Conservation (phyloP, 345 rosid species). For the Dovyalis caffra region DNA sequence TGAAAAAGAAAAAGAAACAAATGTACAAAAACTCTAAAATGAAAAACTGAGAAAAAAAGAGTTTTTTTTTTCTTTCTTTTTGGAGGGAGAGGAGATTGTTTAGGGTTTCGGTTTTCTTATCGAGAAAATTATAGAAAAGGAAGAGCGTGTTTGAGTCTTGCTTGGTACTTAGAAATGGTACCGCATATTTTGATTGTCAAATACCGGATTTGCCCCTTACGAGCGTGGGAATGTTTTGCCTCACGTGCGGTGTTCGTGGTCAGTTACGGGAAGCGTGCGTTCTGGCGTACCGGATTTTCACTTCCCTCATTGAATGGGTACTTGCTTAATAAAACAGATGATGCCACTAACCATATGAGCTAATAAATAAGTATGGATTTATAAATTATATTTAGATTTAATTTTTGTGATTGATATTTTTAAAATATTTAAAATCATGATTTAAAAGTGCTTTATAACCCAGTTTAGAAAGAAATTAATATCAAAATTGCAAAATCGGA, state of each 20-base stretch:
- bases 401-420: no score
- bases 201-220: constrained; percentile 24
- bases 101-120: constrained; percentile 38
- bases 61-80: not conserved
- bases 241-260: not conserved
- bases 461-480: no score
- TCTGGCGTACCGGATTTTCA: not conserved
- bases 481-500: no score
- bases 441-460: no score
- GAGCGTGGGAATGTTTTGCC: not conserved
- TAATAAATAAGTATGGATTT: no score
- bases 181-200: not conserved
- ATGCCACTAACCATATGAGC: no score
- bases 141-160: not conserved
- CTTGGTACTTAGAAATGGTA: constrained; percentile 6
- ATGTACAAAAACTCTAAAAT: constrained; percentile 15
- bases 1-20: constrained; percentile 12
- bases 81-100: constrained; percentile 10
- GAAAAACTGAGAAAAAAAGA: not conserved
- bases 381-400: no score
- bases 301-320: no score
- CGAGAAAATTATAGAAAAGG: not conserved
- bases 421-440: no score
- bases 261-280: not conserved
- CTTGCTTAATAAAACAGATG: no score